Evolutionary conservation across 2,329 filamentous ascomycete species (phyloP).

Genomic region (Lasiodiplodia sp.): DNA sequence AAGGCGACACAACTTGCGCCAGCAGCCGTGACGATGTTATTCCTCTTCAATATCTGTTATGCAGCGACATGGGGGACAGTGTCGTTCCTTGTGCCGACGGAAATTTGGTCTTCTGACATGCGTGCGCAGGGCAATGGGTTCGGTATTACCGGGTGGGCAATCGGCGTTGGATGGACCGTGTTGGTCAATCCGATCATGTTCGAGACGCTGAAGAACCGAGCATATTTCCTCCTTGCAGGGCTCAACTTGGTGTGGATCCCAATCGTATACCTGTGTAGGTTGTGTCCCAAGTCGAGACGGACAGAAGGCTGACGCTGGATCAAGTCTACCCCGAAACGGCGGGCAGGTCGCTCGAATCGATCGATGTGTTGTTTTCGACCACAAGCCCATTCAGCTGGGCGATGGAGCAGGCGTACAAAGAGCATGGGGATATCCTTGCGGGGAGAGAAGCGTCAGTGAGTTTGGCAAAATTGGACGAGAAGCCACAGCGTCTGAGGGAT

Average conservation of each 20-base stretch:
- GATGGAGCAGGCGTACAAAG: slow-evolving; percentile 53
- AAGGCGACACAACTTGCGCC: slow-evolving; percentile 51
- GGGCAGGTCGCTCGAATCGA: slow-evolving; percentile 59
- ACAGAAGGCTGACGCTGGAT: slow-evolving; percentile 7
- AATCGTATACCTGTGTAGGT: slow-evolving; percentile 53
- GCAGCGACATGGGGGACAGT: slow-evolving; percentile 60
- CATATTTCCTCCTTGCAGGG: slow-evolving; percentile 61
- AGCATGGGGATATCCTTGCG: slow-evolving; percentile 42
- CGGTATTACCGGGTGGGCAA: slow-evolving; percentile 66
- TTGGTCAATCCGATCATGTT: slow-evolving; percentile 64
- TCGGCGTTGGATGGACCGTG: slow-evolving; percentile 63
- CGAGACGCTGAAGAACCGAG: slow-evolving; percentile 53
- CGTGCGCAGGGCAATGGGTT: slow-evolving; percentile 67
- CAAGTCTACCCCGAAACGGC: slow-evolving; percentile 52
- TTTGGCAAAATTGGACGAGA: not conserved
- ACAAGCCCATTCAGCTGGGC: slow-evolving; percentile 54
- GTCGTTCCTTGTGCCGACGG: slow-evolving; percentile 60
- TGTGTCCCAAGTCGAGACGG: too few relatives aligned
- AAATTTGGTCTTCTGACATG: slow-evolving; percentile 64
- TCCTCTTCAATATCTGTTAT: slow-evolving; percentile 60
- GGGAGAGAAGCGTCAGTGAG: slow-evolving; percentile 31
- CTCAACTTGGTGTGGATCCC: slow-evolving; percentile 61
- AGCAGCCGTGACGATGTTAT: slow-evolving; percentile 57
- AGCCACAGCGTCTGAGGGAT: not conserved
- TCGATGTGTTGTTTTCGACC: slow-evolving; percentile 59